phyloP scores from a whole-genome alignment of 805 yeast species.

The Nakazawaea anatomiae region DNA sequence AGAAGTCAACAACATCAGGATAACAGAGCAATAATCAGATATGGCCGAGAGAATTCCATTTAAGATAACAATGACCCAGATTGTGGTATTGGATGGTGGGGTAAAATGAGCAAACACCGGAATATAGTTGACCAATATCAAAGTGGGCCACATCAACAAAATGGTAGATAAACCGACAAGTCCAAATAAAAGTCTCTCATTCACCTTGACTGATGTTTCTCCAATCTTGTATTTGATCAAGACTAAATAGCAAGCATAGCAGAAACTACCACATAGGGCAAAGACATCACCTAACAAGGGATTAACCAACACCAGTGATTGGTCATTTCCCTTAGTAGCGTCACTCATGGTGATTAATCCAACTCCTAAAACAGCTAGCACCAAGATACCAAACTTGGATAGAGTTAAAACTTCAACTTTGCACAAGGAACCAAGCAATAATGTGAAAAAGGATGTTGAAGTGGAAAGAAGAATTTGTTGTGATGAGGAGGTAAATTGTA shows the following conservation, averaged over 20 bases:
- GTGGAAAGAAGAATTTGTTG: slow-evolving; percentile 47
- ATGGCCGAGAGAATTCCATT: slow-evolving; percentile 40
- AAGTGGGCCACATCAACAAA: slow-evolving; percentile 32
- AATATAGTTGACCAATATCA: slow-evolving; percentile 28
- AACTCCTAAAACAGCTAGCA: slow-evolving; percentile 41
- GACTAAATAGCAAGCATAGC: slow-evolving; percentile 40
- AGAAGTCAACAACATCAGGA: slow-evolving; percentile 47
- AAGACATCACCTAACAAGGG: slow-evolving; percentile 39
- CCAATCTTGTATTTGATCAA: slow-evolving; percentile 40
- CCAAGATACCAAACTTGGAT: slow-evolving; percentile 36
- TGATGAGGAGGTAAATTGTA: slow-evolving; percentile 46
- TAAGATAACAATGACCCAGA: slow-evolving; percentile 27
- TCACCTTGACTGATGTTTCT: slow-evolving; percentile 33
- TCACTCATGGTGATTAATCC: slow-evolving; percentile 34
- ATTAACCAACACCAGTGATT: slow-evolving; percentile 14
- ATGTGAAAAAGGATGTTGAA: slow-evolving; percentile 44
- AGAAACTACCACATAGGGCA: slow-evolving; percentile 39
- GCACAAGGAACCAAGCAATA: slow-evolving; percentile 34
- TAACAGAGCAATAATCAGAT: slow-evolving; percentile 44
- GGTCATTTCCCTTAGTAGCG: background rate
- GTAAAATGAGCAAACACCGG: slow-evolving; percentile 33
- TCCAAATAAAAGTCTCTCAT: slow-evolving; percentile 43
- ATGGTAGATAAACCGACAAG: slow-evolving; percentile 38
- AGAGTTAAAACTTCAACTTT: slow-evolving; percentile 36
- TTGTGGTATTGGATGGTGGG: slow-evolving; percentile 32